phyloP scores from a whole-genome alignment of 2,329 filamentous ascomycete genomes.

The Cladosporium sp. region DNA sequence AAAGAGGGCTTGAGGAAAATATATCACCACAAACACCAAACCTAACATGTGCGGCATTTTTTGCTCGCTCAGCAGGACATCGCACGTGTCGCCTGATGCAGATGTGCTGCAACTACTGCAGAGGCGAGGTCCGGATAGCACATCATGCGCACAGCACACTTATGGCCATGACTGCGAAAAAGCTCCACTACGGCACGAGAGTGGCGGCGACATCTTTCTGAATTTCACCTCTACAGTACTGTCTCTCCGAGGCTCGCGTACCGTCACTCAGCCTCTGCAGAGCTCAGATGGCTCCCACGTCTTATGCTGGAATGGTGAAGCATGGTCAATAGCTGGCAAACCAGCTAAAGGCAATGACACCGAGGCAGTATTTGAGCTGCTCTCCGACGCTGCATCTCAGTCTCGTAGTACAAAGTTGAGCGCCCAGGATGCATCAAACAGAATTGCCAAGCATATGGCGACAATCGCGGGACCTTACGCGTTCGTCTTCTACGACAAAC shows the following conservation, averaged over 20 bases:
- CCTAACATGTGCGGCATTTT: constrained; percentile 41
- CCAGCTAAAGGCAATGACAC: constrained; percentile 77
- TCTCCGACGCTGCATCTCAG: constrained; percentile 41
- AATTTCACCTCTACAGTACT: constrained; percentile 82
- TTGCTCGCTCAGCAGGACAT: constrained; percentile 34
- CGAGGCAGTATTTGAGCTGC: constrained; percentile 63
- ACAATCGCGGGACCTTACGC: constrained; percentile 72
- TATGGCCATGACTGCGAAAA: not conserved
- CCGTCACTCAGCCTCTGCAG: constrained; percentile 73
- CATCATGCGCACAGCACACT: constrained; percentile 14
- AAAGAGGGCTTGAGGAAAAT: not conserved
- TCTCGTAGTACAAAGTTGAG: not conserved
- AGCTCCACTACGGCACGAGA: constrained; percentile 6
- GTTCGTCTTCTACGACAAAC: constrained; percentile 77
- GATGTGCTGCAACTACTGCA: constrained; percentile 30
- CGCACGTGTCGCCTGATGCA: constrained; percentile 27
- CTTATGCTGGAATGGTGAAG: constrained; percentile 97
- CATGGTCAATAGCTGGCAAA: constrained; percentile 71
- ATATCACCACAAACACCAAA: not conserved
- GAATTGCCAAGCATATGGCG: constrained; percentile 22
- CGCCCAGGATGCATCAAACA: not conserved
- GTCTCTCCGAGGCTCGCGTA: constrained; percentile 74
- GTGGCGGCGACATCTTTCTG: constrained; percentile 46
- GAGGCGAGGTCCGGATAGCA: constrained; percentile 37
- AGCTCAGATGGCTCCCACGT: constrained; percentile 61